Percentiles rank a stretch among this genome's conserved stretches.
phyloP scores from a whole-genome alignment of 257 asterid genomes.

The Linaria vulgaris region DNA sequence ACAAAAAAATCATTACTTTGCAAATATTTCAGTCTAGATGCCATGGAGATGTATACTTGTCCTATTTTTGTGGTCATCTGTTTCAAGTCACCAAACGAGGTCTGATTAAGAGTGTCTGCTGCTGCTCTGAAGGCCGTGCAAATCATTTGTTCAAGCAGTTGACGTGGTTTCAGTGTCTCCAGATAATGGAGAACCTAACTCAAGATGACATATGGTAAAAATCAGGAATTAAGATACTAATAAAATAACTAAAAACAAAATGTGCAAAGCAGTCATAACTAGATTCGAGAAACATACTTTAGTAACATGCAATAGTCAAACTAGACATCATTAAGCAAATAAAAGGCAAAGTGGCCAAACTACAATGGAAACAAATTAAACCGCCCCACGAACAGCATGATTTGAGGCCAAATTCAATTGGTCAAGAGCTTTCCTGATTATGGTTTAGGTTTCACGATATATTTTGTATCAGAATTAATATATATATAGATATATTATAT shows the following conservation, averaged over 20 bases:
- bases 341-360: background rate
- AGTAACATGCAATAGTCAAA: background rate
- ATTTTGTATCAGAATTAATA: background rate
- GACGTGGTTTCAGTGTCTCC: slow-evolving; percentile 78
- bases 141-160: slow-evolving; percentile 83
- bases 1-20: slow-evolving; percentile 41
- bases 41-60: slow-evolving; percentile 71
- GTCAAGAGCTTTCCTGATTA: background rate
- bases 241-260: background rate
- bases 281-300: background rate
- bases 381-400: background rate
- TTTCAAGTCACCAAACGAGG: slow-evolving; percentile 61
- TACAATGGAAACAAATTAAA: background rate
- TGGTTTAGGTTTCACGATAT: background rate
- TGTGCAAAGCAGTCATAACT: background rate
- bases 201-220: slow-evolving; percentile 22
- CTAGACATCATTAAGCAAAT: background rate
- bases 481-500: no score
- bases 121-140: slow-evolving; percentile 88
- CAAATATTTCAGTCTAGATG: slow-evolving; percentile 56
- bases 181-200: slow-evolving; percentile 83
- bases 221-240: slow-evolving; percentile 14
- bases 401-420: background rate
- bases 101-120: slow-evolving; percentile 71
- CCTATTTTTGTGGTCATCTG: slow-evolving; percentile 70